Conservation (phyloP, 768 basidiomycete species). For the Tricholoma sp. region DNA sequence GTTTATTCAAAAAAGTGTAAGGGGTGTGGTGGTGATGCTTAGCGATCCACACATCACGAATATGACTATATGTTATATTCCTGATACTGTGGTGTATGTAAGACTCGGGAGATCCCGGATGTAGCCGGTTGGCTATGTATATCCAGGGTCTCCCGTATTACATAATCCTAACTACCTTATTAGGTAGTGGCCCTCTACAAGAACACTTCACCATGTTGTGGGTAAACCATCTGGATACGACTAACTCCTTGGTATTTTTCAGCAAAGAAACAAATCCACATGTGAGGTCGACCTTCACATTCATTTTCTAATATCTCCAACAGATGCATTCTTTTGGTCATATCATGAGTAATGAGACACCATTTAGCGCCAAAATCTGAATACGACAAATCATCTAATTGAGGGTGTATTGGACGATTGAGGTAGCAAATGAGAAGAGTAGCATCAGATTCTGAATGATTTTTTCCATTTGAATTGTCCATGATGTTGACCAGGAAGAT, state of each 20-base stretch:
- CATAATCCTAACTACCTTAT: no score
- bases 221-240: conserved; percentile 17
- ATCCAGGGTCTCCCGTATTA: no score
- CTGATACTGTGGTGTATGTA: no score
- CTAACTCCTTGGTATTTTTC: conserved; percentile 13
- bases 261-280: conserved; percentile 8
- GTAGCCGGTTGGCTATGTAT: no score
- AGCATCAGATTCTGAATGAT: conserved; percentile 4
- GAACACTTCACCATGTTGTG: conserved; percentile 28
- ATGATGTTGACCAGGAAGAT: conserved; percentile 15
- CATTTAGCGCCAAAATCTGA: not conserved
- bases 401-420: conserved; percentile 2
- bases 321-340: not conserved
- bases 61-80: no score
- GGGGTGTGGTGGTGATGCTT: no score
- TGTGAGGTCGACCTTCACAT: not conserved
- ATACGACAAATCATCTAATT: not conserved
- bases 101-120: no score
- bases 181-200: conserved; percentile 26
- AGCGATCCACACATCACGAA: no score
- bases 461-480: conserved; percentile 18
- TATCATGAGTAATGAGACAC: not conserved
- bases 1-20: no score
- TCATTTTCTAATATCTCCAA: not conserved
- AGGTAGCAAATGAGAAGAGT: conserved; percentile 18